Base-by-base conservation (phyloP, 441 rosid species). In the Isatis lusitanica region DNA sequence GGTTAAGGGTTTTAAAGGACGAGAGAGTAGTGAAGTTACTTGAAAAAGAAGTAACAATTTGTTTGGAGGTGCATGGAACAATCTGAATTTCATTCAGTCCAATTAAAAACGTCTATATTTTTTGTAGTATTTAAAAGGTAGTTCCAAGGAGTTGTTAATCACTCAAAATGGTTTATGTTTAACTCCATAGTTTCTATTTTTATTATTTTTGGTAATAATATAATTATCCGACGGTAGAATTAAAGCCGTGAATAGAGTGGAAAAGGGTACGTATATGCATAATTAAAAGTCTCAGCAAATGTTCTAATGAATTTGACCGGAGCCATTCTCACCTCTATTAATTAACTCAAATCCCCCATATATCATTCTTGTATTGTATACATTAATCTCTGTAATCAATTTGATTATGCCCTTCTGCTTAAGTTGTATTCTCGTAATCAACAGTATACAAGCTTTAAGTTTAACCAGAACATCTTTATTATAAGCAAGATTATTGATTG, bases 41-140 rank as follows among this genome's bases (percentile, higher is more conserved):
- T 67, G 65, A 24, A 44, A 8, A 9, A 28, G 8, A 26, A 38
- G 26, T 38, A 17, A 40, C 17, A 30, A 6, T 58, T 51, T 44
- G 35, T 44, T 46, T 44, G 48, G 66, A 66, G 46, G 36, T 74
- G 72, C 77, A 73, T 65, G 40, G 52, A 46, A 33, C 35, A 39
- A 55, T 35, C 66, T 28, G 52, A 71, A 33, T 30, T 52, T 7
- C 55, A 40, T 44, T 30, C 6, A 52, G 7, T 17, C 17, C 63
- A 71, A 42, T 43, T 30, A 30, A 4, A 13, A 44, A n/a, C 3
- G 4, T 47, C 26, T 9, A 44, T 1, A 33, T 51, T 46, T 30
- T 11, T 39, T 46, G 13, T 60, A 2, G 16, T 11, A 16, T 5
- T 56, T 44, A 0, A 9, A n/a, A 36, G 18, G 46, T 35, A 58